Evolutionary conservation across 768 basidiomycete species (phyloP).

Genomic region (Suillus weaverae): DNA sequence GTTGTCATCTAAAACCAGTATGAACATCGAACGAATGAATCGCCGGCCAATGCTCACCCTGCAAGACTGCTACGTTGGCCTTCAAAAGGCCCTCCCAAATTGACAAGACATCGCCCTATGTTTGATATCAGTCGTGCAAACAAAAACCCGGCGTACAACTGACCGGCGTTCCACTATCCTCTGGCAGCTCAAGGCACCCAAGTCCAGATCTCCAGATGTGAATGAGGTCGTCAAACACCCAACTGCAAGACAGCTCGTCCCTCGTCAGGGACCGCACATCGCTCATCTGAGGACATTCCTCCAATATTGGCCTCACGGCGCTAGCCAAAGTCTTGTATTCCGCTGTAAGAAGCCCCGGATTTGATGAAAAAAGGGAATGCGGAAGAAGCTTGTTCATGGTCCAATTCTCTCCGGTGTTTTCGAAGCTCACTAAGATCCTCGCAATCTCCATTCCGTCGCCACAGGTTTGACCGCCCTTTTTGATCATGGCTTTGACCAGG

Average conservation of each 20-base stretch:
- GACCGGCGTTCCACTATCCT: constrained; percentile 51
- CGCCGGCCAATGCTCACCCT: constrained; percentile 38
- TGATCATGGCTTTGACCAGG: constrained; percentile 57
- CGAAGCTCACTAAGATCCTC: constrained; percentile 38
- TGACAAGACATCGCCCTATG: constrained; percentile 46
- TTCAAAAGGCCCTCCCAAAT: constrained; percentile 61
- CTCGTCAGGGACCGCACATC: constrained; percentile 59
- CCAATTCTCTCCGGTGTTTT: constrained; percentile 42
- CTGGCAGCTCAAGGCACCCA: constrained; percentile 44
- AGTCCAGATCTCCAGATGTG: constrained; percentile 53
- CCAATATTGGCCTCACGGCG: constrained; percentile 52
- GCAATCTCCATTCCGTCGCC: constrained; percentile 56
- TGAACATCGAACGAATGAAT: constrained; percentile 7
- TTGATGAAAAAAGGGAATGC: constrained; percentile 52
- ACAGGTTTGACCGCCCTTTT: constrained; percentile 50
- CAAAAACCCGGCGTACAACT: constrained; percentile 24
- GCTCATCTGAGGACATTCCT: constrained; percentile 49
- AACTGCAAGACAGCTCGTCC: constrained; percentile 54
- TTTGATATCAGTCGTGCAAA: constrained; percentile 8
- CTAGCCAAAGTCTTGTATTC: constrained; percentile 50
- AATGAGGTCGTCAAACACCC: constrained; percentile 53
- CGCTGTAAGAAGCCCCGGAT: constrained; percentile 53
- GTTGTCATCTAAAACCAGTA: constrained; percentile 38
- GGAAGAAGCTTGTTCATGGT: constrained; percentile 50
- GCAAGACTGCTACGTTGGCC: constrained; percentile 44